phyloP scores from a whole-genome alignment of 768 basidiomycete species.

The Cystofilobasidium ferigula region DNA sequence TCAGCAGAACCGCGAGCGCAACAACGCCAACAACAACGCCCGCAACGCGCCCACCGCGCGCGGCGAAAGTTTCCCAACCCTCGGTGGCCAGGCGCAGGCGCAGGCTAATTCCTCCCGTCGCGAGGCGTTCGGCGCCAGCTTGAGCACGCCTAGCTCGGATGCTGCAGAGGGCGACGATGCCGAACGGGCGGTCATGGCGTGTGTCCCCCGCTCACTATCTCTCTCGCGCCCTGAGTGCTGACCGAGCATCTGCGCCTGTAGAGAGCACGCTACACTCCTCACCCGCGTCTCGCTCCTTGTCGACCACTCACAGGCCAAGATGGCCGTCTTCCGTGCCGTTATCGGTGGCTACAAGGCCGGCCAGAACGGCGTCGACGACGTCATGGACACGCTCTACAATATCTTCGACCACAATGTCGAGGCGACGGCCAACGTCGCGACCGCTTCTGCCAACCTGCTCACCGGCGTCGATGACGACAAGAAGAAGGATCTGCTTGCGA shows the following conservation, averaged over 20 bases:
- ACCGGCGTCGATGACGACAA: conserved; percentile 55
- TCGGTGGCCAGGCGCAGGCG: conserved; percentile 6
- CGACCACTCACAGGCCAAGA: conserved; percentile 37
- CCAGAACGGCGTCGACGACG: conserved; percentile 69
- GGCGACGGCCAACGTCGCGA: conserved; percentile 47
- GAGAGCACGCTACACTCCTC: conserved; percentile 58
- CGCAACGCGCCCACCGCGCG: neutral
- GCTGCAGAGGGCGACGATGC: conserved; percentile 30
- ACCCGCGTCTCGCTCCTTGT: conserved; percentile 46
- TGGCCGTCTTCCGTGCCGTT: conserved; percentile 51
- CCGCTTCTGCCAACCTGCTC: conserved; percentile 54
- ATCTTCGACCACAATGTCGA: conserved; percentile 58
- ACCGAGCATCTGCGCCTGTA: conserved; percentile 33
- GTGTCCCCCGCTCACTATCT: conserved; percentile 27
- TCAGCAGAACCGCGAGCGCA: neutral
- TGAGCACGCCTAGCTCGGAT: neutral
- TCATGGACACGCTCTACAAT: conserved; percentile 82
- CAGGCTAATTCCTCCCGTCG: neutral
- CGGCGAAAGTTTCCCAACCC: neutral
- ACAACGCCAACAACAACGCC: too few species aligned
- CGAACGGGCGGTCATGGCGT: conserved; percentile 35
- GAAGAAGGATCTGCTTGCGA: conserved; percentile 47
- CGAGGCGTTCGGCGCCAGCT: neutral
- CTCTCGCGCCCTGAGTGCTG: too few species aligned
- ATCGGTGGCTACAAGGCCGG: conserved; percentile 64